Base-by-base conservation (phyloP, 768 basidiomycete genomes). In the Suillus plorans region DNA sequence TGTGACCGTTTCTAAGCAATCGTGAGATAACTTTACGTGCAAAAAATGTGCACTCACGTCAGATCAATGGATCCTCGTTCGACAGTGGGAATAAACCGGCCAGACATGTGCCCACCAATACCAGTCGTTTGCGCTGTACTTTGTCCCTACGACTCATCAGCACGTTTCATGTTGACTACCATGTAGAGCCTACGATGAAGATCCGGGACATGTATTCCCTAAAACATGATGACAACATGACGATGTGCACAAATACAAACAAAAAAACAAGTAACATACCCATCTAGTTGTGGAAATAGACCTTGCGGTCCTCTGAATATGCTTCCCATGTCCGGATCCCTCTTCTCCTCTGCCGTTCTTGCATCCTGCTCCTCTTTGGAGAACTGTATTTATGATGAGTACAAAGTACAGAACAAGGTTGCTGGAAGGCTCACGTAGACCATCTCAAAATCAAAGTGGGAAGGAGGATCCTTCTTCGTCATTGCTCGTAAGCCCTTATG, bases 11-110 rank as follows among this genome's bases (percentile, higher is more conserved):
- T 71, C 92, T 94, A 59, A 50, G 36, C 3, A 42, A 50, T 52
- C 60, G 62, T 6, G 67, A 22, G 7, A 52, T 49, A 28, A 34
- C 16, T 62, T 57, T 12, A 53, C 39, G 36, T 47, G n/a, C 18
- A 34, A 31, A 60, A 56, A 52, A 34, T 44, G 39, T 31, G 45
- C 20, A 63, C 88, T 76, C 72, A 93, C 89, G 93, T 88, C 41
- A 96, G 79, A 77, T 94, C 95, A 62, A 97, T 89, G 0, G 91
- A 89, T 75, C 97, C 95, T 68, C 97, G 85, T 76, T 99, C 97
- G 7, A 98, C 94, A 0, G 97, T 98, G 8, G 95, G 93, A 60
- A 98, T 95, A 73, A 97, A 97, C 7, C 95, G 83, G 10, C 91
- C 88, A 3, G 94, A 81, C 63, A 91, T 76, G 62, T 89, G 86